phyloP scores from a whole-genome alignment of 192 early-diverging fungal genomes.

The Backusella macrospora region DNA sequence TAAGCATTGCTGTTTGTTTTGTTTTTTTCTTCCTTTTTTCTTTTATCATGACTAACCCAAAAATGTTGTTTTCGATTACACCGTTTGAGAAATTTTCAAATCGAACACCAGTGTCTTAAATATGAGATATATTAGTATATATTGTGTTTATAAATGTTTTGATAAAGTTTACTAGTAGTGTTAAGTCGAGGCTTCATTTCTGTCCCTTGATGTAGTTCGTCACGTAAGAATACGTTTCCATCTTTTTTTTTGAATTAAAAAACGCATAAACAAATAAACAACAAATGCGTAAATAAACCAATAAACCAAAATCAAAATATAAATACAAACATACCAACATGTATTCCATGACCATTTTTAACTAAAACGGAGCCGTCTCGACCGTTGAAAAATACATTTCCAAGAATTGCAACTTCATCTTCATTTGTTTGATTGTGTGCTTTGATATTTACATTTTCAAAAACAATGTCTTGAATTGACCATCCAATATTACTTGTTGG shows the following conservation, averaged over 20 bases:
- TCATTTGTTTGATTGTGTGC: conserved; percentile 18
- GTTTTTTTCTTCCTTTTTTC: not conserved
- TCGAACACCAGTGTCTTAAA: conserved; percentile 25
- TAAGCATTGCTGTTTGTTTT: conserved; percentile 11
- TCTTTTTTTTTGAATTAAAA: conserved; percentile 19
- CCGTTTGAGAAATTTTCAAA: conserved; percentile 23
- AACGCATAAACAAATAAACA: conserved; percentile 1
- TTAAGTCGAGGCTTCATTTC: conserved; percentile 15
- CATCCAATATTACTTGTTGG: conserved; percentile 17
- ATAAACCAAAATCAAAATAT: not conserved
- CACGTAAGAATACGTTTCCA: conserved; percentile 32
- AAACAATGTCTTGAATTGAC: conserved; percentile 25
- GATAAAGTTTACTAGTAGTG: conserved; percentile 25
- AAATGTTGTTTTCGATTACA: conserved; percentile 32
- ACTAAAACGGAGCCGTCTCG: conserved; percentile 16
- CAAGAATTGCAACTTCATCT: not conserved
- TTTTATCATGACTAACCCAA: conserved; percentile 22
- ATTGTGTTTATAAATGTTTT: not conserved
- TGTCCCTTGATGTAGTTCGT: conserved; percentile 23
- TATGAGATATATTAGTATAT: no score
- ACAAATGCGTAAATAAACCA: not conserved
- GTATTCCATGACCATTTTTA: conserved; percentile 10
- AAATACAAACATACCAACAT: conserved; percentile 19
- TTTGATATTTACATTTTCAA: conserved; percentile 34
- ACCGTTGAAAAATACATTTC: conserved; percentile 31